Percentiles rank a stretch among this genome's conserved stretches.
These are phyloP conservation scores for Fusarium sp. DNA, from an alignment of 2,329 filamentous ascomycete genomes.

Conservation along the genomic window DNA sequence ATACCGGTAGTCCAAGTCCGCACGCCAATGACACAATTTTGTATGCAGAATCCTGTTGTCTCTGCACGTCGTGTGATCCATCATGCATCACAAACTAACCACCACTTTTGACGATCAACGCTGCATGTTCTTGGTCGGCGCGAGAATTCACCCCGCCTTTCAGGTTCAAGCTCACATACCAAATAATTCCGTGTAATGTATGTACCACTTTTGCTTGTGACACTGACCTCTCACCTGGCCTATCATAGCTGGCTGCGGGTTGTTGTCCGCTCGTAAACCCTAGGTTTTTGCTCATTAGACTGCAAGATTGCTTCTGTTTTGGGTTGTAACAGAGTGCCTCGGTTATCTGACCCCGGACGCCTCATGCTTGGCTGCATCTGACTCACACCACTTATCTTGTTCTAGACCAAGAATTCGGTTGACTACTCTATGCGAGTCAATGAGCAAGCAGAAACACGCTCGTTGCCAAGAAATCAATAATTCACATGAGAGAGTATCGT, in stretches of 20 bases:
- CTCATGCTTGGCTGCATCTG: slow-evolving; percentile 21
- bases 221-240: background rate
- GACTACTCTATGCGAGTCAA: background rate
- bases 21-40: background rate
- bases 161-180: background rate
- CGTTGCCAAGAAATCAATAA: background rate
- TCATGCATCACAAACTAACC: background rate
- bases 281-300: background rate
- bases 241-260: background rate
- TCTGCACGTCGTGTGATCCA: slow-evolving; percentile 12
- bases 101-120: background rate
- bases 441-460: background rate
- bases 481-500: slow-evolving; percentile 5
- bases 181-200: background rate
- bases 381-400: background rate
- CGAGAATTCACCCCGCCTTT: background rate
- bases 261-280: background rate
- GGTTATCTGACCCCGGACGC: slow-evolving; percentile 21
- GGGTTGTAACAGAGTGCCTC: background rate
- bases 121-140: background rate
- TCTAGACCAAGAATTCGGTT: background rate
- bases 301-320: background rate
- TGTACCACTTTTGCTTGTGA: background rate
- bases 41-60: background rate
- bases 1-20: background rate